phyloP scores from a whole-genome alignment of 176 grass and related monocot genomes.

The Rhynchospora tenuis region DNA sequence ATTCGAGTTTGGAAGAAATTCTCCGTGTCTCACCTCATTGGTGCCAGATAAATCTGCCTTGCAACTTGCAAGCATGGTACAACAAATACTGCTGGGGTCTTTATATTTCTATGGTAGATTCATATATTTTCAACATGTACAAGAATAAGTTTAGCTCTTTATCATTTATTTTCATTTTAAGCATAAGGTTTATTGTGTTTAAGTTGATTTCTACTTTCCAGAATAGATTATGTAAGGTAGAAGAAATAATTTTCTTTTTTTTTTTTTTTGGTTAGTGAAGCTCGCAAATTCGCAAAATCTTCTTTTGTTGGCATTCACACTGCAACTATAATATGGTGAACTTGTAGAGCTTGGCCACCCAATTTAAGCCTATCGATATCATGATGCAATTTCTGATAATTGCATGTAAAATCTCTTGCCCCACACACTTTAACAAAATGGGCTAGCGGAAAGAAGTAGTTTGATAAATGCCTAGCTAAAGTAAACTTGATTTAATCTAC shows the following conservation, averaged over 20 bases:
- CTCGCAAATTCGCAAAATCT: not conserved
- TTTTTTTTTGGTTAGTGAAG: not conserved
- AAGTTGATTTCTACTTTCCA: not conserved
- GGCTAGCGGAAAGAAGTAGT: not conserved
- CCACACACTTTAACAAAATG: too few relatives aligned
- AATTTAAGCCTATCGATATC: too few relatives aligned
- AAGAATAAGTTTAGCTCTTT: not conserved
- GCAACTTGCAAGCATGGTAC: too few relatives aligned
- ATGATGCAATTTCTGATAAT: too few relatives aligned
- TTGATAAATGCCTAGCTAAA: not conserved
- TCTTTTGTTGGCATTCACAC: not conserved
- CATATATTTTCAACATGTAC: too few relatives aligned
- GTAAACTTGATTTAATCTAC: not conserved
- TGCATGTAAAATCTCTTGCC: too few relatives aligned
- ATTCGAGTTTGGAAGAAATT: too few relatives aligned
- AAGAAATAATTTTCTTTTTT: not conserved
- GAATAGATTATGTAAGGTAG: not conserved
- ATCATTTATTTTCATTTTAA: not conserved
- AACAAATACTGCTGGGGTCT: too few relatives aligned
- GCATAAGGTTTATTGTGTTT: not conserved
- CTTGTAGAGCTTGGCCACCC: not conserved
- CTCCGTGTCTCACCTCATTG: too few relatives aligned
- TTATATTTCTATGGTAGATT: conserved; percentile 1
- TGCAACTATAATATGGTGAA: not conserved
- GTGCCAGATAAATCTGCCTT: too few relatives aligned